Percentiles rank a stretch among this genome's conserved stretches.
phyloP scores from a whole-genome alignment of 106 monocot species.

The Ottelia alismoides region DNA sequence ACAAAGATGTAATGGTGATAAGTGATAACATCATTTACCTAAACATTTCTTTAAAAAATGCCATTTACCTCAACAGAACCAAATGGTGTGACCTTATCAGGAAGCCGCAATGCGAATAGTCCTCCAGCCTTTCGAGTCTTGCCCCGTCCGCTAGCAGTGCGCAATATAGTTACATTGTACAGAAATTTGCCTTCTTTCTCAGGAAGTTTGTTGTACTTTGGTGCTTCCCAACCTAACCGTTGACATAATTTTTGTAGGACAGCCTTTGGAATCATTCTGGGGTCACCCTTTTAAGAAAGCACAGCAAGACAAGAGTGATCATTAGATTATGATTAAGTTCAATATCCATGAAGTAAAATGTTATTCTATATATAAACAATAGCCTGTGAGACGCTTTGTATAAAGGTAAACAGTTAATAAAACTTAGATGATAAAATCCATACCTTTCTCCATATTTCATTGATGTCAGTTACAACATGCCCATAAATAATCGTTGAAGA shows the following conservation, averaged over 20 bases:
- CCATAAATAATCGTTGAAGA: constrained; percentile 30
- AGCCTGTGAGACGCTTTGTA: too few relatives aligned
- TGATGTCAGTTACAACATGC: constrained; percentile 29
- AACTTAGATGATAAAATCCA: too few relatives aligned
- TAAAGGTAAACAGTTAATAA: too few relatives aligned
- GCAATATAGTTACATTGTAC: constrained; percentile 79
- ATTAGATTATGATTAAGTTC: too few relatives aligned
- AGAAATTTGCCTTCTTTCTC: constrained; percentile 50
- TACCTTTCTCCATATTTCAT: constrained; percentile 84
- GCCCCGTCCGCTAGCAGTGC: constrained; percentile 68
- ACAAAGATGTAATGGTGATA: too few relatives aligned
- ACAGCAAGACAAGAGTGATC: neutral
- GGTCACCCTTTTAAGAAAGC: constrained; percentile 43
- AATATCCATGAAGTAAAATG: too few relatives aligned
- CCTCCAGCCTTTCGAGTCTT: constrained; percentile 87
- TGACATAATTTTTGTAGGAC: constrained; percentile 86
- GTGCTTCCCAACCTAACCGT: constrained; percentile 87
- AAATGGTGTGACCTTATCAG: constrained; percentile 39
- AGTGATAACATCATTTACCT: too few relatives aligned
- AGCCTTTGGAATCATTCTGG: constrained; percentile 66
- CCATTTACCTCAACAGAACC: constrained; percentile 72
- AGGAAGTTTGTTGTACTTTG: constrained; percentile 71
- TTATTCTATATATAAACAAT: too few relatives aligned
- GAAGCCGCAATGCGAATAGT: constrained; percentile 62
- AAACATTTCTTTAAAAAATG: too few relatives aligned